These are phyloP conservation scores for Nakazawaea laoshanensis DNA, from an alignment of 805 yeast genomes.

Conservation along the genomic window DNA sequence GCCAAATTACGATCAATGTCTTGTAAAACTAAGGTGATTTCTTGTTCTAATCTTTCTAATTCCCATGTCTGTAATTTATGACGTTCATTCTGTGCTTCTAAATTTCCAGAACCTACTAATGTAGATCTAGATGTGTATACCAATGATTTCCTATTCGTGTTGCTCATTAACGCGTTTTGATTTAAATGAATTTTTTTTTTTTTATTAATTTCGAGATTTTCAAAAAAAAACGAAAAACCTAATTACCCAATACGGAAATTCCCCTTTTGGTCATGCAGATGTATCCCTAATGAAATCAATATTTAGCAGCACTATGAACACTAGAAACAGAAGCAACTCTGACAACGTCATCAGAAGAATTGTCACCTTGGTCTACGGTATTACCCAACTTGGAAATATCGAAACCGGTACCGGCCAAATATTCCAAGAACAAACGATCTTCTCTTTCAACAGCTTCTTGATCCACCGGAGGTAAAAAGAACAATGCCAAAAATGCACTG, in stretches of 20 bases:
- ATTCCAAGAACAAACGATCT: conserved; percentile 62
- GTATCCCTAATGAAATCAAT: not conserved
- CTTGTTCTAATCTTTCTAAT: conserved; percentile 69
- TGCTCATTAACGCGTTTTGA: no score
- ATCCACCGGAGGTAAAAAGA: conserved; percentile 72
- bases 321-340: conserved; percentile 1
- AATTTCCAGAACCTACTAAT: conserved; percentile 2
- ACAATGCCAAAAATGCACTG: conserved; percentile 59
- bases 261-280: no score
- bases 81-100: not conserved
- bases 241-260: no score
- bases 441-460: conserved; percentile 78
- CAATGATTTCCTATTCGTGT: conserved; percentile 7
- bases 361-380: not conserved
- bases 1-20: conserved; percentile 71
- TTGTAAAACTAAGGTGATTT: conserved; percentile 68
- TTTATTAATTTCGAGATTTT: no score
- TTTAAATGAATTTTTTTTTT: not conserved
- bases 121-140: conserved; percentile 10
- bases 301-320: conserved; percentile 8
- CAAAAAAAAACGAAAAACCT: no score
- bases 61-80: conserved; percentile 16
- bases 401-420: conserved; percentile 60
- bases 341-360: conserved; percentile 6
- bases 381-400: conserved; percentile 52